Evolutionary conservation across 306 rosid species (phyloP).

Genomic region (Cicer yamashitae): DNA sequence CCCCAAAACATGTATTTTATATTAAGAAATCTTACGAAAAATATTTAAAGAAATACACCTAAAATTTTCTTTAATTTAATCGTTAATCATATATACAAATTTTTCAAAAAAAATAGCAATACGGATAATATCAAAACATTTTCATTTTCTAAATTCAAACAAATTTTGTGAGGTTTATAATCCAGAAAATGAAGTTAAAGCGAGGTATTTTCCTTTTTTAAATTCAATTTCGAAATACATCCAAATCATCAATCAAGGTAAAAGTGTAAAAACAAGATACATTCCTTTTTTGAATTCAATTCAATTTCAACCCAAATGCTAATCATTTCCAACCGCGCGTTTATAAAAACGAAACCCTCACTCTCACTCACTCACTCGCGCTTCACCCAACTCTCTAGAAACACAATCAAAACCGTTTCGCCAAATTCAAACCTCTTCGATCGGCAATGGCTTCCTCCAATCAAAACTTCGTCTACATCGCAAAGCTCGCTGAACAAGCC

Average conservation of each 20-base stretch:
- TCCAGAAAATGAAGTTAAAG: too few species aligned
- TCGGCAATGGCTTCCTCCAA: conserved; percentile 61
- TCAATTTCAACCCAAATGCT: background rate
- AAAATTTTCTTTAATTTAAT: too few species aligned
- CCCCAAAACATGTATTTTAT: too few species aligned
- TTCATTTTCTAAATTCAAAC: too few species aligned
- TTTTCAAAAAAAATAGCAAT: too few species aligned
- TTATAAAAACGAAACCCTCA: background rate
- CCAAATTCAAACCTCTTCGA: background rate
- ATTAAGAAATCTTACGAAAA: too few species aligned
- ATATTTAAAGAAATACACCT: too few species aligned
- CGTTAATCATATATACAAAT: too few species aligned
- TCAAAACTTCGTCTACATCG: conserved; percentile 62
- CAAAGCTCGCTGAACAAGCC: conserved; percentile 77
- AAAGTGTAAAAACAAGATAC: background rate
- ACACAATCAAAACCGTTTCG: background rate
- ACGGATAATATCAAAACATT: too few species aligned
- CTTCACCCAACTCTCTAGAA: background rate
- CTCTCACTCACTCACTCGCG: background rate
- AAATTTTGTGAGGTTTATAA: too few species aligned
- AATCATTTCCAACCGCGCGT: background rate
- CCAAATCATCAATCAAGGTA: background rate
- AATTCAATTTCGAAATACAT: background rate
- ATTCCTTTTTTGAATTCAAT: background rate
- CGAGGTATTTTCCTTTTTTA: background rate